These are phyloP conservation scores for Globisporangium polare DNA, from an alignment of 352 stramenopile species.

Conservation along the genomic window DNA sequence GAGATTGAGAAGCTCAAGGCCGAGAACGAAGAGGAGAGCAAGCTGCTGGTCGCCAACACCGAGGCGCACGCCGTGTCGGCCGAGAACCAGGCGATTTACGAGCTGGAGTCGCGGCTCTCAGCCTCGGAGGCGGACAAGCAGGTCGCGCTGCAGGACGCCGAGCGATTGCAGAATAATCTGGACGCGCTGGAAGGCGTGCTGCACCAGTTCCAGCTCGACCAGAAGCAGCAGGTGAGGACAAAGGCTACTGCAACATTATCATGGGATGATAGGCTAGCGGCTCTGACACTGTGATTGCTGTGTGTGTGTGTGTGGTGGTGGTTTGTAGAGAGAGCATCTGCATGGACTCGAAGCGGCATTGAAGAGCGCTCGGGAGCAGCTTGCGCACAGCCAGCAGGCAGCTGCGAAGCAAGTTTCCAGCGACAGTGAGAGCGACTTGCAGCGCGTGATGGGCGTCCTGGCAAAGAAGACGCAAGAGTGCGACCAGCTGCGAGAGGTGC, in stretches of 20 bases:
- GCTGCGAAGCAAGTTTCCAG: neutral
- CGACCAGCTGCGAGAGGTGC: slow-evolving; percentile 65
- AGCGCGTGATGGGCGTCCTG: slow-evolving; percentile 48
- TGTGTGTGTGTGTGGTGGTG: neutral
- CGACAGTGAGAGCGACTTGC: slow-evolving; percentile 35
- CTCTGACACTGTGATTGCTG: neutral
- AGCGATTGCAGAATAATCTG: slow-evolving; percentile 46
- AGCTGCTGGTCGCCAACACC: slow-evolving; percentile 34
- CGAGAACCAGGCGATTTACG: slow-evolving; percentile 55
- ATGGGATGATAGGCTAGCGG: neutral
- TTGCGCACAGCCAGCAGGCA: slow-evolving; percentile 16
- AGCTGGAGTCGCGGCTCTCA: slow-evolving; percentile 50
- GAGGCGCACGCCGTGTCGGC: slow-evolving; percentile 47
- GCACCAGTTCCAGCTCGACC: slow-evolving; percentile 58
- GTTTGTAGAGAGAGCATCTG: slow-evolving; percentile 37
- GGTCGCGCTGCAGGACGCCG: slow-evolving; percentile 54
- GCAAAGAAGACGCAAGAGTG: slow-evolving; percentile 64
- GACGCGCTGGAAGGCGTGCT: slow-evolving; percentile 58
- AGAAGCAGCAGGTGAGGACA: slow-evolving; percentile 36
- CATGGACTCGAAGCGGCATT: slow-evolving; percentile 43
- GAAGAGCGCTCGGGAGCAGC: slow-evolving; percentile 19
- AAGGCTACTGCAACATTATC: neutral
- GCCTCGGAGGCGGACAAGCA: slow-evolving; percentile 58
- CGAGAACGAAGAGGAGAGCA: slow-evolving; percentile 48
- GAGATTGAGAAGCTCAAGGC: slow-evolving; percentile 49